Evolutionary conservation across 768 basidiomycete genomes (phyloP), one percentile per base, ranked within the genome.

Genomic region (Sutorius australiensis): DNA sequence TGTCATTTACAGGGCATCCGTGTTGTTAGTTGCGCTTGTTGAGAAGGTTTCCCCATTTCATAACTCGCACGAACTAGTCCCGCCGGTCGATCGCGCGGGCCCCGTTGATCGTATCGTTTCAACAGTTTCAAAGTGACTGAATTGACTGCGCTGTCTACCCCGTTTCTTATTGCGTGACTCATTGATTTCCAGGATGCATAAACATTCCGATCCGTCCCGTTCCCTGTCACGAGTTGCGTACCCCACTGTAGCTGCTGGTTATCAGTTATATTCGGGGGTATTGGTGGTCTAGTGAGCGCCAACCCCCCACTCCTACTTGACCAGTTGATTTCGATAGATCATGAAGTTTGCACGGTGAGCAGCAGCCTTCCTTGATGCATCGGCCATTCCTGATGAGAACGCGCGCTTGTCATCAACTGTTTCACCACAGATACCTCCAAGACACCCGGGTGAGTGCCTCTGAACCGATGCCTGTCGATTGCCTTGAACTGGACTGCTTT

Each of bases 261-360:
- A 12, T 53, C 12, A 33, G 27, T 30, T 30, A 37, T 28, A 47
- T 28, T 27, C 12, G 12, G 17, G 16, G 17, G 7, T 27, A 17
- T 17, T 13, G 3, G 14, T 17, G 28, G 19, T 37, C 6, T 37
- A 19, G 39, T 34, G 12, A 34, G 7, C 10, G 37, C 33, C 19
- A 31, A 34, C 37, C n/a, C 16, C 24, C 21, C 2, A 14, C n/a
- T 12, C 24, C 21, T 3, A 14, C 12, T 21, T 40, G 16, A 21
- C 34, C 40, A 30, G 10, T 24, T 11, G 41, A 21, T 39, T n/a
- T 38, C 36, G 33, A 34, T 36, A 36, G 37, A 47, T 16, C 50
- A 85, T 85, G 83, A 84, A 81, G 63, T 85, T 84, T 73, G 75
- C 77, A 60, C 75, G 73, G 83, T 83, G 52, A 59, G 76, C 65